phyloP scores from a whole-genome alignment of 2,329 filamentous ascomycete species.

The Colletotrichum liriopes region DNA sequence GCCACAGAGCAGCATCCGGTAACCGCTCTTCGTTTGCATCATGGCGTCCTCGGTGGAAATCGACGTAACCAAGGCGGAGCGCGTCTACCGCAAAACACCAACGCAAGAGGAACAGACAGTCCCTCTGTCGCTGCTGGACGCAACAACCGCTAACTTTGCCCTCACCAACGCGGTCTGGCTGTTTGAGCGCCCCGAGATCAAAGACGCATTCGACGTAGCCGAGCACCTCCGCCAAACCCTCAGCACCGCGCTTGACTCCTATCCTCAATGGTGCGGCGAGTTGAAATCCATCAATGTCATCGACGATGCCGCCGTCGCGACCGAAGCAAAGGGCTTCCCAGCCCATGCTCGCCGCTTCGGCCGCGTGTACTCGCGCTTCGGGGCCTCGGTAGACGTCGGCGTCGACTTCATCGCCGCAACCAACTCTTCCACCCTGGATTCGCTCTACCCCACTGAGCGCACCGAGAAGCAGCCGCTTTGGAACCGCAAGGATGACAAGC shows the following conservation, averaged over 20 bases:
- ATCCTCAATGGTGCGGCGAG: neutral
- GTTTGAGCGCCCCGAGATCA: neutral
- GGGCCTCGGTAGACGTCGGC: neutral
- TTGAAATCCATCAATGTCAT: neutral
- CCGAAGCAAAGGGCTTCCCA: neutral
- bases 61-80: neutral
- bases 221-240: neutral
- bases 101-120: neutral
- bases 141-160: neutral
- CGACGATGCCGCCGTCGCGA: neutral
- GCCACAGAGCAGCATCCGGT: neutral
- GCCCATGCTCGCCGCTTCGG: neutral
- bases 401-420: neutral
- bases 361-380: neutral
- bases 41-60: neutral
- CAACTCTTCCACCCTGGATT: neutral
- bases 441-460: neutral
- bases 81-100: neutral
- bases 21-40: neutral
- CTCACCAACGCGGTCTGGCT: neutral
- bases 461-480: neutral
- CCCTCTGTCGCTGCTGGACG: neutral
- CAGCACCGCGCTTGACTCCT: neutral
- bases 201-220: neutral
- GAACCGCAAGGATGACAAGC: neutral